Conservation (phyloP, 164 flowering plant species). For the Chimonanthus praecox region DNA sequence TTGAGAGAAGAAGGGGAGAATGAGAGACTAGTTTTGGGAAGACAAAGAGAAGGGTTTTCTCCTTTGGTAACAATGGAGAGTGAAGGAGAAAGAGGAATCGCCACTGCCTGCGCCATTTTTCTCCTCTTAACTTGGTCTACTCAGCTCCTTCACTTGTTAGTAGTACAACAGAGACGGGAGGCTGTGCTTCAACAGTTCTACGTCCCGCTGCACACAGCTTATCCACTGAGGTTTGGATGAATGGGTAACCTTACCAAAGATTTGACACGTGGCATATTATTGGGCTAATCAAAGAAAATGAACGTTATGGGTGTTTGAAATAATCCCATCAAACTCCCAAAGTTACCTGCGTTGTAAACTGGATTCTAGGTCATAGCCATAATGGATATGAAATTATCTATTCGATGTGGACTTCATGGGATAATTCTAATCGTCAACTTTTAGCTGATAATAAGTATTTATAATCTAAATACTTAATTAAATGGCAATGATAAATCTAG, state of each 20-base stretch:
- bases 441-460: too few species aligned
- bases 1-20: conserved; percentile 31
- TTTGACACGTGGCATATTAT: too few species aligned
- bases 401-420: too few species aligned
- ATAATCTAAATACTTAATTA: too few species aligned
- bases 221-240: background rate
- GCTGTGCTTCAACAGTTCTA: background rate
- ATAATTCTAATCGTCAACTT: too few species aligned
- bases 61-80: conserved; percentile 45
- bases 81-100: conserved; percentile 60
- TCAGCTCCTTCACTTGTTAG: background rate
- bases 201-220: background rate
- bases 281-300: too few species aligned
- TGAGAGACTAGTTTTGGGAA: conserved; percentile 25
- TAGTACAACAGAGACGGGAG: background rate
- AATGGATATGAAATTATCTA: too few species aligned
- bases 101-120: conserved; percentile 57
- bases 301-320: too few species aligned
- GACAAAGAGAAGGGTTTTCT: conserved; percentile 14
- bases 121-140: background rate
- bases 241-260: background rate
- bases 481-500: too few species aligned
- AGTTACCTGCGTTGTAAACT: too few species aligned
- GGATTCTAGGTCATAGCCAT: too few species aligned
- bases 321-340: too few species aligned